These are phyloP conservation scores for Apocynum venetum DNA, from an alignment of 257 asterid species.

Conservation along the genomic window DNA sequence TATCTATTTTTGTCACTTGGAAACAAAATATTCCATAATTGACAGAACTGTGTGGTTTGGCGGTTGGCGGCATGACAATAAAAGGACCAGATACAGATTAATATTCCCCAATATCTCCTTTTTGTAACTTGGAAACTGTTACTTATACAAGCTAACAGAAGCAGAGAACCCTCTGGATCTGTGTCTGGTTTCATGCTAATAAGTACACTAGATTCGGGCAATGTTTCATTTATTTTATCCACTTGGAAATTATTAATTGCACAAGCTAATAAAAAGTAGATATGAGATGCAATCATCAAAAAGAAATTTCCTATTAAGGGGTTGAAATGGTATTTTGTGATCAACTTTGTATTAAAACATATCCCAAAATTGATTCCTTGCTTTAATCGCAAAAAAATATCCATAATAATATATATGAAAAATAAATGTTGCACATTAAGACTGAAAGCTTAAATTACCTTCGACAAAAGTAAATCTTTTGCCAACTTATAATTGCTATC, in stretches of 20 bases:
- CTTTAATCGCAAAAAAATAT: neutral
- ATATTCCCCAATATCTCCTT: neutral
- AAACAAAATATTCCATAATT: neutral
- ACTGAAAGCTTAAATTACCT: slow-evolving; percentile 41
- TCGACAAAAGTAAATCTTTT: slow-evolving; percentile 71
- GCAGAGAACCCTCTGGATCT: neutral
- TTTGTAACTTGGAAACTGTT: neutral
- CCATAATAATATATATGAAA: neutral
- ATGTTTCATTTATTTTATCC: neutral
- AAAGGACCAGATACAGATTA: neutral
- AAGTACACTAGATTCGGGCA: neutral
- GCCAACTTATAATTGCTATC: slow-evolving; percentile 94
- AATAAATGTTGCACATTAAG: neutral
- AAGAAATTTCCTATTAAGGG: neutral
- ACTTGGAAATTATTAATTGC: neutral
- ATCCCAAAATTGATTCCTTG: neutral
- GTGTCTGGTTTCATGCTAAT: neutral
- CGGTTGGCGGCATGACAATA: neutral
- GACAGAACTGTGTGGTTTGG: neutral
- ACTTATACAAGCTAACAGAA: neutral
- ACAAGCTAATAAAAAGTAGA: neutral
- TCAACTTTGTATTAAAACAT: neutral
- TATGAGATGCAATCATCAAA: neutral
- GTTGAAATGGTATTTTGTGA: neutral
- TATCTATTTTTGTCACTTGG: neutral